Base-by-base conservation (phyloP, 805 yeast species). In the Aciculoconidium aculeatum region DNA sequence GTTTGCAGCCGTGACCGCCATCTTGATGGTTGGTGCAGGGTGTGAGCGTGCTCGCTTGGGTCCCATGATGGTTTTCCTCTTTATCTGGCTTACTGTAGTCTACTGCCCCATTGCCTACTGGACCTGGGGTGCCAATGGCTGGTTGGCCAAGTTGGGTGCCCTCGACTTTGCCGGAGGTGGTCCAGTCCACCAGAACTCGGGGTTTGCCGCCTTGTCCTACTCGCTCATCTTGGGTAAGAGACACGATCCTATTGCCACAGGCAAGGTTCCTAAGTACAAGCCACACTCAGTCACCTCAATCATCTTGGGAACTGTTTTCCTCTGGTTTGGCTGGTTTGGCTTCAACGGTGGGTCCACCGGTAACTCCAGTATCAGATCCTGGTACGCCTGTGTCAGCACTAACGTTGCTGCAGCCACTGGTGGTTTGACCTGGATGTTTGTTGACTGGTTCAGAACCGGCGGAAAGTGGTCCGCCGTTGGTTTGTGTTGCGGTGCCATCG, bases 281-380 rank as follows among this genome's bases (percentile, higher is more conserved):
- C 97, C 98, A 22, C 96, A 90, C 56, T 81, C 92, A 13, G 95
- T 90, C 21, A 74, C 94, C 6, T 75, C 87, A 26, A 85, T 87
- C 35, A 96, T 88, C 11, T 62, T 92, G 35, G 98, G 98, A 32
- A 87, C 96, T 12, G 80, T 85, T 8, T 83, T 92, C 67, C 72
- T 92, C 45, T 90, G 96, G 96, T 87, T 92, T 49, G 98, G 97
- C 20, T 92, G 98, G 98, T 87, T 87, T 51, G 96, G 96, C 22
- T 92, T 92, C 77, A 92, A 92, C 72, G 96, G 96, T 60, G 97
- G 97, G 48, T 86, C 96, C 27, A 83, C 96, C 28, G 96, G 96
- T 58, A 81, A 86, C 53, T 84, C 96, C 20, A 63, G 90, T 39
- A 77, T 92, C 55, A 80, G 96, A 64, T 88, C 96, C 34, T 85